These are phyloP conservation scores for Curvularia sp. DNA, from an alignment of 2,329 filamentous ascomycete species.

Conservation along the genomic window DNA sequence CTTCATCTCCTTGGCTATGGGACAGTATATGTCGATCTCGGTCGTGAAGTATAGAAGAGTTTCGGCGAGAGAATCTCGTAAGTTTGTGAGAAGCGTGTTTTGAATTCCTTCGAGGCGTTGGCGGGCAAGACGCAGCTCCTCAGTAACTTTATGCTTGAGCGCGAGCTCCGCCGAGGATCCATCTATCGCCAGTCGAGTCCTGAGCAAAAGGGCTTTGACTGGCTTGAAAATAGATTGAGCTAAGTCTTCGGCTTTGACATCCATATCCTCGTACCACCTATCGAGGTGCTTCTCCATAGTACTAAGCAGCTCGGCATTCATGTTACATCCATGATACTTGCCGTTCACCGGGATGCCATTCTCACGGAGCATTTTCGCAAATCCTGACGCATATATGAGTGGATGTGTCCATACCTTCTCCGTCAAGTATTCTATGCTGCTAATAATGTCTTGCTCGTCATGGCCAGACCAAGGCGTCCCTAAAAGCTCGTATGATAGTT, in stretches of 20 bases:
- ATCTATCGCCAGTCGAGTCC: not conserved
- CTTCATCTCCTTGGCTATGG: too few species aligned
- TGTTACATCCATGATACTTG: constrained; percentile 3
- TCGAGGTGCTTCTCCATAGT: constrained; percentile 4
- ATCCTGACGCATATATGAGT: constrained; percentile 4
- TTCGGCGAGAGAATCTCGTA: too few species aligned
- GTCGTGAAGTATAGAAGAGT: too few species aligned
- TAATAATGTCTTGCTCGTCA: not conserved
- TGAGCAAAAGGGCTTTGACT: constrained; percentile 1
- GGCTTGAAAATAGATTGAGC: not conserved
- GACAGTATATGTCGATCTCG: too few species aligned
- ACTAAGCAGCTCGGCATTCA: constrained; percentile 19
- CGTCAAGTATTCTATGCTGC: not conserved
- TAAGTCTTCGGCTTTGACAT: not conserved
- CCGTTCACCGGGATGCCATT: constrained; percentile 22
- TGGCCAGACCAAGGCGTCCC: constrained; percentile 1
- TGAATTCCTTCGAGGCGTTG: too few species aligned
- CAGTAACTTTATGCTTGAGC: too few species aligned
- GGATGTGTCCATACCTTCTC: constrained; percentile 3
- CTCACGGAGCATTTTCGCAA: constrained; percentile 20
- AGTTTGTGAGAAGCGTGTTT: too few species aligned
- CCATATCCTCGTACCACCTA: constrained; percentile 10
- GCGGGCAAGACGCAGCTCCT: too few species aligned
- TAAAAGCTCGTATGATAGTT: not conserved
- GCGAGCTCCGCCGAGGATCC: too few species aligned